These are phyloP conservation scores for Guyanaporus albipodus DNA, from an alignment of 768 basidiomycete genomes.

Conservation along the genomic window DNA sequence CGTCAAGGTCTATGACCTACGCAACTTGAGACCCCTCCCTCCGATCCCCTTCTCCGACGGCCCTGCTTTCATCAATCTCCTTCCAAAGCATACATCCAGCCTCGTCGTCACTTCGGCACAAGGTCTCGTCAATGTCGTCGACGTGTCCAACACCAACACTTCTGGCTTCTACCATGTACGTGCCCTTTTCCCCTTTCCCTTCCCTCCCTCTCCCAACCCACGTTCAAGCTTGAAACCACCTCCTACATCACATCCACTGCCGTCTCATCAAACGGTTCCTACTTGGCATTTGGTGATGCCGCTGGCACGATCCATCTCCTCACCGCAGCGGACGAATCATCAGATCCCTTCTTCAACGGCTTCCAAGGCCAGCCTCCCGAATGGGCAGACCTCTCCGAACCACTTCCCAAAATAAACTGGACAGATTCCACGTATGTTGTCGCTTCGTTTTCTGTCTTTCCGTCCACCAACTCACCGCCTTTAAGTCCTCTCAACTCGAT, in stretches of 20 bases:
- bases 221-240: conserved; percentile 56
- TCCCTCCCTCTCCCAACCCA: conserved; percentile 1
- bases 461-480: background rate
- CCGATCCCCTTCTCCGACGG: conserved; percentile 86
- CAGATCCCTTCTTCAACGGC: conserved; percentile 74
- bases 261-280: conserved; percentile 83
- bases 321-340: conserved; percentile 62
- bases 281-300: conserved; percentile 88
- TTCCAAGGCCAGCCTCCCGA: conserved; percentile 84
- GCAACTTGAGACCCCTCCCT: conserved; percentile 76
- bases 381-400: conserved; percentile 73
- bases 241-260: conserved; percentile 79
- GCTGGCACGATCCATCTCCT: conserved; percentile 81
- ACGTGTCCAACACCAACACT: conserved; percentile 64
- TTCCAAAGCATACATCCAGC: conserved; percentile 72
- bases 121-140: conserved; percentile 83
- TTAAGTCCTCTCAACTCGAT: conserved; percentile 81
- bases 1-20: conserved; percentile 89
- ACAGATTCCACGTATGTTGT: conserved; percentile 66
- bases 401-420: conserved; percentile 76
- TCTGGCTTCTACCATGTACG: conserved; percentile 79
- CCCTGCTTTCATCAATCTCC: conserved; percentile 78
- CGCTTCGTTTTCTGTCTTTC: background rate
- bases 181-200: background rate
- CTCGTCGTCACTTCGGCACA: conserved; percentile 74